Conservation (phyloP, 1,284 basidiomycete species). For the Schizopora paradoxa region DNA sequence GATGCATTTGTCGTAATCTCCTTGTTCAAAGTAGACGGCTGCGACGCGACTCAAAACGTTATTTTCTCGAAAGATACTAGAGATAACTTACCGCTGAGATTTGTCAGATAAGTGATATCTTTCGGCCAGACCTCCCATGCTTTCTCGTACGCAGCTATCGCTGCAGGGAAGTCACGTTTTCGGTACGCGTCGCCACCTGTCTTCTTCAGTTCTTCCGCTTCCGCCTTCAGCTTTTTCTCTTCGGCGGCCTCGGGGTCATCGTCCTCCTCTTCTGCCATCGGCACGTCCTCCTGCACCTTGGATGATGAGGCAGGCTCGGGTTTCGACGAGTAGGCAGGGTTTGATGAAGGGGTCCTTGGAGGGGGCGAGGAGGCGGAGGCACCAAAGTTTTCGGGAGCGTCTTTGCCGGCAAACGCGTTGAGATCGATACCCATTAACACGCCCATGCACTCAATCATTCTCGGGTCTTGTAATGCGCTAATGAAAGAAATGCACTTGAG, state of each 20-base stretch:
- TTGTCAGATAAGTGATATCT: slow-evolving; percentile 92
- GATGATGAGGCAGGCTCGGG: slow-evolving; percentile 35
- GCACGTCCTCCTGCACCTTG: slow-evolving; percentile 36
- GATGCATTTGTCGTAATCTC: slow-evolving; percentile 86
- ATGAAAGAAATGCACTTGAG: slow-evolving; percentile 9
- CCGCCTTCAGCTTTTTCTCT: slow-evolving; percentile 64
- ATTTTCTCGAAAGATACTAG: not conserved
- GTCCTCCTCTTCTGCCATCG: slow-evolving; percentile 53
- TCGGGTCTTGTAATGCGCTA: slow-evolving; percentile 70
- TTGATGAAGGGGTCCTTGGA: slow-evolving; percentile 19
- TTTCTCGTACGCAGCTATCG: slow-evolving; percentile 69
- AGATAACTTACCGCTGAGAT: slow-evolving; percentile 64
- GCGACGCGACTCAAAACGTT: slow-evolving; percentile 2
- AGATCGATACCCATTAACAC: slow-evolving; percentile 94
- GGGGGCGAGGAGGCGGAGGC: slow-evolving; percentile 36
- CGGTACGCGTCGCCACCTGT: slow-evolving; percentile 84
- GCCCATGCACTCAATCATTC: slow-evolving; percentile 93
- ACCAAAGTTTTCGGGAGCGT: slow-evolving; percentile 58
- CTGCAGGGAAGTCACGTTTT: slow-evolving; percentile 73
- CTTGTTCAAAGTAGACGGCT: slow-evolving; percentile 94
- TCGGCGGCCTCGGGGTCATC: slow-evolving; percentile 44
- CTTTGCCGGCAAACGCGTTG: slow-evolving; percentile 66
- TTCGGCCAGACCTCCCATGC: slow-evolving; percentile 94
- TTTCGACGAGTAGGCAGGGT: slow-evolving; percentile 38
- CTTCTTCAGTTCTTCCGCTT: slow-evolving; percentile 74